Base-by-base conservation (phyloP, 1,284 basidiomycete species). In the Leccinum glutinopallens region DNA sequence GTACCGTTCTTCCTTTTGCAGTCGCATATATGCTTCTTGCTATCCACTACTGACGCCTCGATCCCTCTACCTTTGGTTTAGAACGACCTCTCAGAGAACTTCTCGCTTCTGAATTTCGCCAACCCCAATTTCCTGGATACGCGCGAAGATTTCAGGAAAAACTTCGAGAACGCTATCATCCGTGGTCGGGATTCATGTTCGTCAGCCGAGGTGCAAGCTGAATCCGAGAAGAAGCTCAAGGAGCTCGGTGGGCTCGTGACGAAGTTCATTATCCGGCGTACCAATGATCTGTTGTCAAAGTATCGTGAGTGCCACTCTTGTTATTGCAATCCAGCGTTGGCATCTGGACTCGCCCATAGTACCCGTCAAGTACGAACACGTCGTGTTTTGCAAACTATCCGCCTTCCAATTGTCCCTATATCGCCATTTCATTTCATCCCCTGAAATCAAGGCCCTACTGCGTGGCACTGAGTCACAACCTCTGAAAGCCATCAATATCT, bases 311-410 rank as follows among this genome's bases (percentile, higher is more conserved):
- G 43, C 39, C 60, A 53, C 62, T 54, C 58, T 60, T 35, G 57
- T 29, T 29, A 22, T 15, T 17, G 15, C 33, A 37, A 59, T 25
- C 25, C 17, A 39, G 17, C 51, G 46, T 61, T 69, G 60, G 64
- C 54, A 43, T n/a, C 58, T 63, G 60, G 56, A 72, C 35, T 37
- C 62, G 25, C 33, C 59, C 29, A 9, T 61, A 97, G 96, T 99
- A 54, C 97, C 97, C 4, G 94, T 99, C 80, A 99, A 99, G 77
- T 98, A 99, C 80, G 97, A 99, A 78, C 96, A 98, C 68, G 97
- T 99, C 69, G 97, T 99, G 1, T 99, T 99, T 79, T 98, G 97
- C 77, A 84, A 88, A 58, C 87, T 96, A 15, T 96, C 95, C 2
- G 83, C 90, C 3, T 91, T 99, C 72, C 97, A 99, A 73, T 81